Base-by-base conservation (phyloP, 2,329 filamentous ascomycete species). In the Aspergillus fructus region DNA sequence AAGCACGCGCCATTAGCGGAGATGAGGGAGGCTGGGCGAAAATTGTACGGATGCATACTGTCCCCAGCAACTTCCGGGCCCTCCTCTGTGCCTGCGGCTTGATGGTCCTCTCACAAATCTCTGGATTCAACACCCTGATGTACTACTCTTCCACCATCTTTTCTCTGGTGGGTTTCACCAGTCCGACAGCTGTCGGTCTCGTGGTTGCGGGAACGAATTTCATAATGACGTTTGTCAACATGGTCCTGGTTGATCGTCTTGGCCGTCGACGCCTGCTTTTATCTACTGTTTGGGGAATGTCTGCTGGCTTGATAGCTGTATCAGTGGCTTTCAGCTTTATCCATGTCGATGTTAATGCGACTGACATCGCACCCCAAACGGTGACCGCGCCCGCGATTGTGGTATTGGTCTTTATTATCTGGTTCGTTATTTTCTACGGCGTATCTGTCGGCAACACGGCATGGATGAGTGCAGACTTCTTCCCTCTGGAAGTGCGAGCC, bases 101-200 rank as follows among this genome's bases (percentile, higher is more conserved):
- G n/a, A 82, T 82, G 79, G 80, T 78, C 17, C 78, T 82, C 42
- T 77, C 73, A 13, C 81, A 83, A 53, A 64, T 80, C n/a, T 71
- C 72, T 2, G 78, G 78, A 3, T 80, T 79, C 68, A 80, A 79
- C 60, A 72, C 70, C 5, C 66, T 80, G 2, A 78, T 78, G 75
- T 79, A 80, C 67, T 79, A 79, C 61, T 73, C 68, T 3, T 71
- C 74, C 0, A 79, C 72, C 0, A 65, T 79, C 2, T 80, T 79
- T 60, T 69, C 71, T 3, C 71, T 81, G 9, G 79, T 81, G 40
- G 80, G 81, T 1, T 83, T 83, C 66, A 67, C 71, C 9, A 79
- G 81, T 55, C 79, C 81, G 0, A 75, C 79, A 2, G 79, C 78
- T 1, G 80, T 83, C 30, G 68, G 68, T 5, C 56, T 69, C 8